Evolutionary conservation across 768 basidiomycete species (phyloP), one percentile per base, ranked within the genome.

Genomic region (Hypsizygus marmoreus): DNA sequence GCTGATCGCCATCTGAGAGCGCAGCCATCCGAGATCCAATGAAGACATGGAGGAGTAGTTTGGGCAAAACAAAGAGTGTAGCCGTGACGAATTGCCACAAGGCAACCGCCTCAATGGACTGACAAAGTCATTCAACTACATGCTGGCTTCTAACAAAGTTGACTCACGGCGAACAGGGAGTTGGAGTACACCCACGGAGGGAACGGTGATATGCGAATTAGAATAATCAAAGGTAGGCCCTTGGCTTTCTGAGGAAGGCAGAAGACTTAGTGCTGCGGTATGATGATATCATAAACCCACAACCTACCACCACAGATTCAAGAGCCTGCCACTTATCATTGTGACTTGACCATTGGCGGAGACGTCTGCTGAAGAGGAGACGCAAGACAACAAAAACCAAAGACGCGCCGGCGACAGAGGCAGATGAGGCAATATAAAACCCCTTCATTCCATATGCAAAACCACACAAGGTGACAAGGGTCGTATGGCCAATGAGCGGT

Each of bases 161-260:
- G 13, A 72, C 84, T 67, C 54, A 87, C 87, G 17, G 88, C 82
- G 57, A 90, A 90, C 14, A 93, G 70, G 0, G 83, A 71, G 48
- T 91, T 92, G n/a, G 84, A 81, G 57, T 91, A 94, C 0, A 87
- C 86, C 87, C 89, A 92, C 2, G 91, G 89, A 35, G 89, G 90
- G 62, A 94, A 80, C 4, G 91, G 84, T 3, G 88, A 91, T 16
- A 89, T 62, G 11, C 91, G 82, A 49, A 93, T 85, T 36, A 94
- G 75, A 53, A 91, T 78, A 30, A 94, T 88, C 17, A 92, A 69
- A n/a, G 84, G 84, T 13, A 92, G 69, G 22, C 91, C 91, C 62
- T 86, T 88, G 12, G 81, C 79, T 48, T 70, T 73, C 88, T 90
- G 54, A 29, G 29, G 23, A 36, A 5, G 6, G 5, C 48, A 54